These are phyloP conservation scores for Blepharisma japonicum DNA, from an alignment of 73 alveolate species.

Conservation along the genomic window DNA sequence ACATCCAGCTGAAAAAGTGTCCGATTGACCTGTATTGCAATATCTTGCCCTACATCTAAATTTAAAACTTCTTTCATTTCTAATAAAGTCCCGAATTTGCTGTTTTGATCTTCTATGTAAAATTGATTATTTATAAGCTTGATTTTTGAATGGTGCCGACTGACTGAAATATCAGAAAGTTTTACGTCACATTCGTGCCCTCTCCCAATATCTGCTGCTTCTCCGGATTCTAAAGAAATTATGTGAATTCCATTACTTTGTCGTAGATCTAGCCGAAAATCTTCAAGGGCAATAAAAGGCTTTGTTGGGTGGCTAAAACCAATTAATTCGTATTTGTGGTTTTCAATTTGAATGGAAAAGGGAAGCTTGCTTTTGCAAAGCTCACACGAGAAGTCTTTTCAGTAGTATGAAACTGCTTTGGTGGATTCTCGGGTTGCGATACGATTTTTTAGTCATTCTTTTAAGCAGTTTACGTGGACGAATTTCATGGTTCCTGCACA, in stretches of 20 bases:
- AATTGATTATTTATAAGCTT: background rate
- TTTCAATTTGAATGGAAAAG: too few relatives aligned
- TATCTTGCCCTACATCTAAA: too few relatives aligned
- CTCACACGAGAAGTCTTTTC: slow-evolving; percentile 77
- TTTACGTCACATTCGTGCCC: slow-evolving; percentile 56
- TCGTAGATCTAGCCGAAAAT: too few relatives aligned
- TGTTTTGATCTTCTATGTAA: background rate
- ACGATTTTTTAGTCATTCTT: slow-evolving; percentile 71
- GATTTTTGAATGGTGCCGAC: slow-evolving; percentile 36
- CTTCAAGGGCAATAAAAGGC: too few relatives aligned
- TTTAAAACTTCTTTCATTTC: too few relatives aligned
- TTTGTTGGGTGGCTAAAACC: too few relatives aligned
- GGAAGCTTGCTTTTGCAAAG: slow-evolving; percentile 56
- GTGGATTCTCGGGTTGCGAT: slow-evolving; percentile 44
- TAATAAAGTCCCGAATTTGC: slow-evolving; percentile 4
- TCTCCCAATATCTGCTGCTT: slow-evolving; percentile 28
- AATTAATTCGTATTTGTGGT: too few relatives aligned
- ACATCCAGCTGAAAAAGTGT: too few relatives aligned
- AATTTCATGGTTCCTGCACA: slow-evolving; percentile 83
- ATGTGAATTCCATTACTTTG: too few relatives aligned
- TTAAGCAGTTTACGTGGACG: slow-evolving; percentile 70
- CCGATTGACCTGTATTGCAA: too few relatives aligned
- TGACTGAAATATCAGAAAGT: slow-evolving; percentile 41
- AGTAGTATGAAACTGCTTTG: slow-evolving; percentile 43
- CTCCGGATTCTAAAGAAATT: too few relatives aligned